phyloP scores from a whole-genome alignment of 495 filamentous ascomycete genomes.

The Penicillium antarcticum region DNA sequence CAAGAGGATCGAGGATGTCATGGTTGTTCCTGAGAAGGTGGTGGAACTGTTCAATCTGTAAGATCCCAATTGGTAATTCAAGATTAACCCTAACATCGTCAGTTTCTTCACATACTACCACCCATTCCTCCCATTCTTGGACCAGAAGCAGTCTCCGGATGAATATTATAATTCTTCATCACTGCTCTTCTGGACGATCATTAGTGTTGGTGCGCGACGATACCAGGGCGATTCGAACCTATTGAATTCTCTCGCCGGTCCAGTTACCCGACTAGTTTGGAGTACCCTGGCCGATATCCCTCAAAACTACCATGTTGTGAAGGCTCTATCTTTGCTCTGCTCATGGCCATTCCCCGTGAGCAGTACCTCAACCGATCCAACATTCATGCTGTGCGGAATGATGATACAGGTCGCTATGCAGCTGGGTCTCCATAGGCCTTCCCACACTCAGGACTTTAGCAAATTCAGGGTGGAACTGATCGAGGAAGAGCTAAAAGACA shows the following conservation, averaged over 20 bases:
- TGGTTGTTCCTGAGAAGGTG: constrained; percentile 68
- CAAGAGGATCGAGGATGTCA: constrained; percentile 67
- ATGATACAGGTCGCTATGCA: constrained; percentile 94
- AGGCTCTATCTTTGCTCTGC: constrained; percentile 84
- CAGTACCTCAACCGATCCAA: constrained; percentile 82
- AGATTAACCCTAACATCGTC: constrained; percentile 9
- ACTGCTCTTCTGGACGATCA: constrained; percentile 83
- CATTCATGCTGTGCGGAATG: constrained; percentile 83
- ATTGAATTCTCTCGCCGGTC: constrained; percentile 65
- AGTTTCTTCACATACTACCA: constrained; percentile 79
- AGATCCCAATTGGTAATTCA: constrained; percentile 3
- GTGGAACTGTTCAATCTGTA: constrained; percentile 73
- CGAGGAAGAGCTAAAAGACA: constrained; percentile 79
- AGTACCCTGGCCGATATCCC: constrained; percentile 76
- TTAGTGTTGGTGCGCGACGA: constrained; percentile 76
- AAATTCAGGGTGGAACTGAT: constrained; percentile 77
- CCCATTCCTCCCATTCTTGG: constrained; percentile 80
- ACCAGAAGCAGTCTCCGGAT: constrained; percentile 65
- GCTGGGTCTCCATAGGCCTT: constrained; percentile 84
- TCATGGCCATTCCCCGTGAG: constrained; percentile 88
- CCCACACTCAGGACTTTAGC: constrained; percentile 87
- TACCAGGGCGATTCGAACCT: constrained; percentile 63
- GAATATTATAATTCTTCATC: constrained; percentile 70
- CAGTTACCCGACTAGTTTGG: constrained; percentile 76
- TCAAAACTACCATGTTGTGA: constrained; percentile 85